Base-by-base conservation (phyloP, 2,329 filamentous ascomycete species). In the Fusarium paranaense region DNA sequence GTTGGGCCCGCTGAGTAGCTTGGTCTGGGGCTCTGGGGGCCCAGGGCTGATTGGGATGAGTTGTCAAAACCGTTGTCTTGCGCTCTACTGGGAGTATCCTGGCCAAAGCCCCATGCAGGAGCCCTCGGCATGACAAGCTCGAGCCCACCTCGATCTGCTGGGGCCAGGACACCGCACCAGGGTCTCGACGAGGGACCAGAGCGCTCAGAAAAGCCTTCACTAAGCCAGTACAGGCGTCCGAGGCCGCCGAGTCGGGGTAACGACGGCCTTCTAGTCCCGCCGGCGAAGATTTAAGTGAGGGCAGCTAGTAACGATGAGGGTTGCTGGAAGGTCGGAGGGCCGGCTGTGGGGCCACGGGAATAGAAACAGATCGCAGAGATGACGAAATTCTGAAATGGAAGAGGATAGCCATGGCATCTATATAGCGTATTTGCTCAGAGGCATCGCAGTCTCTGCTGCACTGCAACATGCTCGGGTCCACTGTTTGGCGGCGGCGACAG, bases 1-100 rank as follows among this genome's bases (percentile, higher is more conserved):
- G 76, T 74, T 76, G 67, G 72, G 72, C 74, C 75, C 69, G 70
- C 66, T 54, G 59, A 66, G 75, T 76, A 78, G 76, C 72, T 78
- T 74, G 45, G 69, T 77, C 77, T 76, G 77, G 77, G 76, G 76
- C 77, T 77, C 73, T 74, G 75, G 75, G 47, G 70, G 75, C 58
- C 71, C 72, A 77, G 78, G 79, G 79, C 79, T 77, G 80, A 79
- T 78, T 75, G 67, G 75, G 70, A 73, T 80, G 80, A 81, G 78
- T 82, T 82, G 80, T 82, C 79, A 81, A 81, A 76, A 81, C 81
- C 72, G 78, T 74, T 72, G 79, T 81, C 78, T 81, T 76, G 81
- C 76, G 76, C 76, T 80, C 78, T 83, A 80, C 84, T 80, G 78
- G 84, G 83, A 82, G 76, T 78, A 85, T 82, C 84, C 83, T 78